phyloP scores from a whole-genome alignment of 306 rosid species.

The Nissolia schottii region DNA sequence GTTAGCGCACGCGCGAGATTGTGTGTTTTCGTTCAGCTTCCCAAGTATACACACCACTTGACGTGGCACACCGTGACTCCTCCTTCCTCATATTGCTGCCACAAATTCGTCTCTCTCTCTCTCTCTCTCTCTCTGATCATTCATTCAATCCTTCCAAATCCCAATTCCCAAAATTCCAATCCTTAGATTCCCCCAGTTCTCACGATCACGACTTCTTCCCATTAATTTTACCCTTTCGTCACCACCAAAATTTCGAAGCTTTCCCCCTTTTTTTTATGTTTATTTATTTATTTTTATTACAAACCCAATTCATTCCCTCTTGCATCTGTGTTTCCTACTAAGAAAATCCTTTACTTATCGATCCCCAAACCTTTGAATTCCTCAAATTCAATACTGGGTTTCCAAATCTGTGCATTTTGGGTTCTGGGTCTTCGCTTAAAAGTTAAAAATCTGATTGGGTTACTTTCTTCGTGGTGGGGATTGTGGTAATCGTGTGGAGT shows the following conservation, averaged over 20 bases:
- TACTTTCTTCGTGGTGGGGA: background rate
- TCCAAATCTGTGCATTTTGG: background rate
- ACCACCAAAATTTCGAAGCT: background rate
- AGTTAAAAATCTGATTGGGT: background rate
- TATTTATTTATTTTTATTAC: background rate
- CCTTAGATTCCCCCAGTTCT: background rate
- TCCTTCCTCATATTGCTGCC: background rate
- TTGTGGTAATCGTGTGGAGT: background rate
- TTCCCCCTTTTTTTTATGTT: background rate
- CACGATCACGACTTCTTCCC: background rate
- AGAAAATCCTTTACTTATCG: background rate
- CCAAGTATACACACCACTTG: background rate
- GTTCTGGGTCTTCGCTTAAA: background rate
- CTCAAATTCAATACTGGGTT: background rate
- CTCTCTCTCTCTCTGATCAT: background rate
- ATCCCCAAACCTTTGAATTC: background rate
- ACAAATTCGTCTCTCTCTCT: background rate
- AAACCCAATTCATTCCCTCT: background rate
- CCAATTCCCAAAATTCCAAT: constrained; percentile 1
- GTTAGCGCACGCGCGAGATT: background rate
- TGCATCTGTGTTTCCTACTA: background rate
- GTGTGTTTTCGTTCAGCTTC: background rate
- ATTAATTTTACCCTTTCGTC: too few relatives aligned
- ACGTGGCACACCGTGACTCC: background rate
- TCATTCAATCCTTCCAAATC: constrained; percentile 9